These are phyloP conservation scores for Eucalyptus marginata DNA, from an alignment of 345 rosid species.

Conservation along the genomic window DNA sequence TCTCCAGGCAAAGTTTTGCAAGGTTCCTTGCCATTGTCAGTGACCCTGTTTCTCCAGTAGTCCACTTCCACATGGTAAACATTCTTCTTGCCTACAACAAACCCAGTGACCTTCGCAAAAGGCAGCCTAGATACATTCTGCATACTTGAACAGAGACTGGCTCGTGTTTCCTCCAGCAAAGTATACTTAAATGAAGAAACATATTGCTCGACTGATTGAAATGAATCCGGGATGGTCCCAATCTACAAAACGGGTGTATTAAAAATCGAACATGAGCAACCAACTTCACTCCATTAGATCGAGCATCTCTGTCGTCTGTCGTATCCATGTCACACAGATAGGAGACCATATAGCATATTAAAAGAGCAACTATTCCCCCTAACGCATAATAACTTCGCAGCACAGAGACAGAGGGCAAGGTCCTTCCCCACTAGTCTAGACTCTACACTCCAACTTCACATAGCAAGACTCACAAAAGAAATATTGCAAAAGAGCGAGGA, in stretches of 20 bases:
- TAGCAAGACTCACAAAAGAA: neutral
- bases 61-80: neutral
- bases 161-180: slow-evolving; percentile 9
- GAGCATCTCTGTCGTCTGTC: neutral
- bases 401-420: neutral
- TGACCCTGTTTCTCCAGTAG: neutral
- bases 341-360: neutral
- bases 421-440: neutral
- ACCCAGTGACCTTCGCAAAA: neutral
- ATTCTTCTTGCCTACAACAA: neutral
- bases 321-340: neutral
- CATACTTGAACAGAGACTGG: neutral
- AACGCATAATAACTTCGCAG: neutral
- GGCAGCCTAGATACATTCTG: neutral
- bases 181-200: neutral
- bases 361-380: neutral
- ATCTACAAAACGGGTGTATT: neutral
- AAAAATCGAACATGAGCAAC: neutral
- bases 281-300: neutral
- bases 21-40: neutral
- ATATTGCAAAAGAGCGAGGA: neutral
- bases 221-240: neutral
- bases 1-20: slow-evolving; percentile 2
- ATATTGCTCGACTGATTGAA: neutral
- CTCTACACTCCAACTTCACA: neutral